Conservation (phyloP, 2,329 filamentous ascomycete species). For the Thelonectria rubi region DNA sequence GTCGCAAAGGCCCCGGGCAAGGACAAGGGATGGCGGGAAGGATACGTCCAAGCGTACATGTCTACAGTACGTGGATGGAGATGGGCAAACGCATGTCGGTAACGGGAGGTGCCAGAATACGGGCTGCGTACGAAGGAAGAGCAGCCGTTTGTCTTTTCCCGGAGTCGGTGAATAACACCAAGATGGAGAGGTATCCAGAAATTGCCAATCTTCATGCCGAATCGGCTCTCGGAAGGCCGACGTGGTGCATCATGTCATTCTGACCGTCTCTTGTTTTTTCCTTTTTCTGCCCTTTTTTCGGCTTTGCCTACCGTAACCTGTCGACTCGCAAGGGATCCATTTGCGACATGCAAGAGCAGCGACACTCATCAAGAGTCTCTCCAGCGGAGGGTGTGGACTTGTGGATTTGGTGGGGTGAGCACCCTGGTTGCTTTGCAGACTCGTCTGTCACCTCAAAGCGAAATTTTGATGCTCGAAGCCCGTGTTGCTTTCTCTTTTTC, state of each 20-base stretch:
- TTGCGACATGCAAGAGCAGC: too few relatives aligned
- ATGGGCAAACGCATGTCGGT: slow-evolving; percentile 9
- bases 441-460: slow-evolving; percentile 34
- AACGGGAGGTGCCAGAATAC: not conserved
- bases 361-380: not conserved
- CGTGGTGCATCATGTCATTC: too few relatives aligned
- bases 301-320: too few relatives aligned
- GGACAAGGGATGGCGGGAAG: slow-evolving; percentile 14
- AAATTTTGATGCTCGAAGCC: slow-evolving; percentile 6
- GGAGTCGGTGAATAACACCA: not conserved
- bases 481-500: not conserved
- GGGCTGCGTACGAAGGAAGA: not conserved
- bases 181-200: too few relatives aligned
- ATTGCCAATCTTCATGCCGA: too few relatives aligned
- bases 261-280: too few relatives aligned
- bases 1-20: not conserved
- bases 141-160: not conserved
- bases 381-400: slow-evolving; percentile 23
- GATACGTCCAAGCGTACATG: slow-evolving; percentile 13
- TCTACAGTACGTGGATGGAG: not conserved
- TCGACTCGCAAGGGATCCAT: too few relatives aligned
- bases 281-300: too few relatives aligned
- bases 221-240: too few relatives aligned
- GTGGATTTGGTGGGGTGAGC: slow-evolving; percentile 35
- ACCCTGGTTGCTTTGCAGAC: slow-evolving; percentile 33